Evolutionary conservation across 2,329 filamentous ascomycete genomes (phyloP), one percentile per base, ranked within the genome.

Genomic region (Fusarium vanettenii): DNA sequence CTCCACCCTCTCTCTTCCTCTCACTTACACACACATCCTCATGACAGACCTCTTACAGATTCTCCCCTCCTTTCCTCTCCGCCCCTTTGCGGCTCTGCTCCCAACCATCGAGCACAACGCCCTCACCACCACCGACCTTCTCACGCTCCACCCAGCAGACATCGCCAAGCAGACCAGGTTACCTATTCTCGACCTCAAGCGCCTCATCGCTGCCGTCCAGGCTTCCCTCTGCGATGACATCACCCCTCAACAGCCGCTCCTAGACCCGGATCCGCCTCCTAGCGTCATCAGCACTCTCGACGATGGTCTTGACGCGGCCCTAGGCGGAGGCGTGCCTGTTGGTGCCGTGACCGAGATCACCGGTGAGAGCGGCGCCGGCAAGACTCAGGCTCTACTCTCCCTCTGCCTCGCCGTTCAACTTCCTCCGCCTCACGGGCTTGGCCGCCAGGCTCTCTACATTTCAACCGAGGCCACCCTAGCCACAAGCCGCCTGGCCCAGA

Each of bases 321-420:
- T 98, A 43, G 90, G 90, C 69, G 96, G 95, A 57, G 97, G 97
- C 22, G 89, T 98, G 65, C 93, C 93, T 1, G 89, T 92, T 3
- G 94, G 95, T 56, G 93, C 93, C 83, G 87, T 99, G 79, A 95
- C 94, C 9, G 97, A 99, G 82, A 89, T 99, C 70, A 93, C 95
- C 2, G 97, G 97, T 68, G 97, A 98, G 86, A 97, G 95, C 74
- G 97, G 95, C 78, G 94, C 92, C 75, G 97, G 96, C 79, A 99
- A 99, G 88, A 98, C 97, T 2, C 97, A 99, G 82, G 91, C 98
- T 79, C 92, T 98, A 31, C 89, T 98, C 31, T 92, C 92, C 25
- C 89, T 99, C 31, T 91, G 97, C 52, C 91, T 98, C 37, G 89
- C 95, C 35, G 92, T 92, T 18, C 97, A 99, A 82, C 92, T 98